phyloP scores from a whole-genome alignment of 345 rosid species.

The Ricinus communis region DNA sequence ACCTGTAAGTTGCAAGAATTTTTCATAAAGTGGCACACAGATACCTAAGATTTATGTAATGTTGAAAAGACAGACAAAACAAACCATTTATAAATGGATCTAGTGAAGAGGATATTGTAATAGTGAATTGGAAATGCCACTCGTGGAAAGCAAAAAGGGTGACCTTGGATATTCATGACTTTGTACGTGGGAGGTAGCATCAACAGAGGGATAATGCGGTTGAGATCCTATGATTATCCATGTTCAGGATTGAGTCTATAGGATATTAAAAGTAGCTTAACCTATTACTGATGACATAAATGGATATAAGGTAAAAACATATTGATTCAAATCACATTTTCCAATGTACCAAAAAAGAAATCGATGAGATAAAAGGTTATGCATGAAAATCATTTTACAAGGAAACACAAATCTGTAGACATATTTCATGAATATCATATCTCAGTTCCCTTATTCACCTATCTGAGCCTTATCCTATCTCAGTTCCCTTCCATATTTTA shows the following conservation, averaged over 20 bases:
- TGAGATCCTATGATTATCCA: not conserved
- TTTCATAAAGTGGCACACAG: not conserved
- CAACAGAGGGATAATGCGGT: not conserved
- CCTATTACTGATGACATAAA: not conserved
- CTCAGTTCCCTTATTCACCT: not conserved
- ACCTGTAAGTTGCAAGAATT: constrained; percentile 3
- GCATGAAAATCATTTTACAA: not conserved
- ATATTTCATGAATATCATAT: not conserved
- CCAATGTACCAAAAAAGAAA: no score
- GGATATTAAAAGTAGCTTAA: not conserved
- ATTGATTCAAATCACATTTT: not conserved
- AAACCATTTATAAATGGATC: no score
- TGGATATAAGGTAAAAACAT: not conserved
- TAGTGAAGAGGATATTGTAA: not conserved
- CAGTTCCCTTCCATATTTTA: not conserved
- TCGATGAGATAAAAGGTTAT: not conserved
- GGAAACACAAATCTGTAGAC: not conserved
- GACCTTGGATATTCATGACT: not conserved
- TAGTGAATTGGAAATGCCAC: not conserved
- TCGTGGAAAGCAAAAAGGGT: not conserved
- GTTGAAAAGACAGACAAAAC: not conserved
- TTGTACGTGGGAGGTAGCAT: not conserved
- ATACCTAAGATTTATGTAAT: not conserved
- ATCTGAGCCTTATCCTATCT: not conserved
- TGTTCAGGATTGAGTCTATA: not conserved